Base-by-base conservation (phyloP, 495 filamentous ascomycete genomes). In the Gamarada debralockiae region DNA sequence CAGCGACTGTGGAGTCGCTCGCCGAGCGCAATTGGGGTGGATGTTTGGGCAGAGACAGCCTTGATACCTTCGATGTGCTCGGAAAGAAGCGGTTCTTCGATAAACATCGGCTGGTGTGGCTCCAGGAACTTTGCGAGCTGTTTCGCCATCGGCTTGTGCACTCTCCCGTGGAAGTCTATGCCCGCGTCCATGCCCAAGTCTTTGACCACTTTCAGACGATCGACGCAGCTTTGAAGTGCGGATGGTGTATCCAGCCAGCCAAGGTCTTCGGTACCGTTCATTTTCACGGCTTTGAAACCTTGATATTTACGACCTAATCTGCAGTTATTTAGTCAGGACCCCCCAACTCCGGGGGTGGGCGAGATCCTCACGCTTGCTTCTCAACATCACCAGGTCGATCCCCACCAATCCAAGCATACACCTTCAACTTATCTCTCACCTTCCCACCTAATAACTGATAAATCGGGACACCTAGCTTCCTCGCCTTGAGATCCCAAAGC, bases 331-430 rank as follows among this genome's bases (percentile, higher is more conserved):
- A 23, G 33, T 46, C 22, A 58, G 43, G 39, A 51, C 29, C 20
- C 15, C n/a, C 8, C 20, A 29, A 41, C 10, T 9, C n/a, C 9
- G 42, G 41, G 27, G 18, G 36, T 34, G 23, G 18, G 36, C 18
- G 12, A 24, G n/a, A n/a, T n/a, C 67, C 76, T 61, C 62, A 81
- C 72, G 82, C 86, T 64, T 84, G 81, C 2, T 53, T 65, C 57
- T 83, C 78, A 0, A 92, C 81, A 59, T 90, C 88, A 21, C 68
- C 65, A 6, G 88, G 88, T 17, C 86, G 73, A 59, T 92, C 88
- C 8, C 88, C 88, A 24, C 88, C 88, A 61, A 92, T 89, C 88
- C 88, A 92, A 17, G 84, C 82, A 62, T 92, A 92, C 3, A 92
- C 88, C 55, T 79, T 80, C 23, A 90, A 64, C 64, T 84, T 88